Conservation (phyloP, 768 basidiomycete genomes). For the Mycena galericulata region DNA sequence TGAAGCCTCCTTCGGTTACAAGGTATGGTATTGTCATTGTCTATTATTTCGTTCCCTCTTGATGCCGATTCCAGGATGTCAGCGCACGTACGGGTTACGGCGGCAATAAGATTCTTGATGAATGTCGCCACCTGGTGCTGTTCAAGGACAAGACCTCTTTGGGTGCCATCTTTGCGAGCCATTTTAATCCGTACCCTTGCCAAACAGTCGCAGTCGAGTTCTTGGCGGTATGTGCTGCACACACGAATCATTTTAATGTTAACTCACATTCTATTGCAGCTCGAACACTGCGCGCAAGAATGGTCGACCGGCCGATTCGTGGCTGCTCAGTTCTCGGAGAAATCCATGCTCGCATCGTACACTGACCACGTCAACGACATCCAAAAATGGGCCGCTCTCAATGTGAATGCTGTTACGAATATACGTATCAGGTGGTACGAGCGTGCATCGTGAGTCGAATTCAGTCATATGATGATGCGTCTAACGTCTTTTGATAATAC, state of each 20-base stretch:
- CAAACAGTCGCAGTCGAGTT: neutral
- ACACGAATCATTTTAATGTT: neutral
- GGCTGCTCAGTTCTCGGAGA: neutral
- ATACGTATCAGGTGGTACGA: conserved; percentile 1
- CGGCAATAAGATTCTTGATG: neutral
- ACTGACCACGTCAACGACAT: neutral
- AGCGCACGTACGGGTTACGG: neutral
- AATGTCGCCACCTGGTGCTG: neutral
- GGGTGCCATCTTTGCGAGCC: neutral
- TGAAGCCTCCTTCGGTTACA: neutral
- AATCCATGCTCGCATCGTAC: neutral
- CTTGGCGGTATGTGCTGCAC: neutral
- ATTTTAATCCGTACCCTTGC: neutral
- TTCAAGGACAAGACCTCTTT: conserved; percentile 6
- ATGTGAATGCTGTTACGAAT: neutral
- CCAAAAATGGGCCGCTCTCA: neutral
- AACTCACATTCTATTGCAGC: neutral
- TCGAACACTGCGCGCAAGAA: neutral
- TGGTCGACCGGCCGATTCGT: neutral
- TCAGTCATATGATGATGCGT: neutral
- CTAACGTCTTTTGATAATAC: neutral
- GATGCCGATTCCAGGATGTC: neutral
- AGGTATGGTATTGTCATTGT: neutral
- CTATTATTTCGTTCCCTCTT: too few relatives aligned
- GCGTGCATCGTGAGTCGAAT: neutral